Base-by-base conservation (phyloP, 345 rosid genomes). In the Cardiospermum halicacabum region DNA sequence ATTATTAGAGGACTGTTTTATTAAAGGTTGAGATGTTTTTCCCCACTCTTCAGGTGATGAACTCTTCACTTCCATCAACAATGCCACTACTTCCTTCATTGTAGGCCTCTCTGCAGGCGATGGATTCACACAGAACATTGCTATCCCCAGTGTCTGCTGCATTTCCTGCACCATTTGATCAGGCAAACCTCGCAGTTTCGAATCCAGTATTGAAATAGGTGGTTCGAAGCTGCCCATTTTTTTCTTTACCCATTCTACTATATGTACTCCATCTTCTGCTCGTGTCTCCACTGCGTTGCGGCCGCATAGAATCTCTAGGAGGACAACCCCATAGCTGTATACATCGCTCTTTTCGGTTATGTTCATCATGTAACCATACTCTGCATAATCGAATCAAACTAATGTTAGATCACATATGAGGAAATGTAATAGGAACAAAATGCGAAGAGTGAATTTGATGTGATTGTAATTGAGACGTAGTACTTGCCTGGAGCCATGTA, bases 171-270 rank as follows among this genome's bases (percentile, higher is more conserved):
- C 92, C 64, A 93, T 86, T 67, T 86, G 98, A 70, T 90, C 97
- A 0, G 97, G 90, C 56, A 93, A 39, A 30, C 97, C 84, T 69
- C 84, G 98, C 0, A 93, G 94, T 77, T 90, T 90, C 1, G 72
- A 51, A 37, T 93, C 98, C 0, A 93, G 89, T 26, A 93, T 80
- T 0, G 92, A 82, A 25, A 72, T 61, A 0, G 96, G 96, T 10
- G 94, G 98, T 72, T 93, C 96, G 3, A 86, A 93, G 73, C 97
- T 90, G n/a, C 94, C 97, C 98, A 93, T 90, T 76, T 90, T 93
- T 76, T 72, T 88, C 75, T 88, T 90, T 72, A 93, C 97, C 97
- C 98, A 93, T 65, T 93, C 97, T 0, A 93, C 97, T 15, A 93
- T 93, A 76, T 93, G 98, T 24, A 84, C 68, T 6, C 96, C 96